phyloP scores from a whole-genome alignment of 148 eudicot species.

The Tetragonia tetragonoides region DNA sequence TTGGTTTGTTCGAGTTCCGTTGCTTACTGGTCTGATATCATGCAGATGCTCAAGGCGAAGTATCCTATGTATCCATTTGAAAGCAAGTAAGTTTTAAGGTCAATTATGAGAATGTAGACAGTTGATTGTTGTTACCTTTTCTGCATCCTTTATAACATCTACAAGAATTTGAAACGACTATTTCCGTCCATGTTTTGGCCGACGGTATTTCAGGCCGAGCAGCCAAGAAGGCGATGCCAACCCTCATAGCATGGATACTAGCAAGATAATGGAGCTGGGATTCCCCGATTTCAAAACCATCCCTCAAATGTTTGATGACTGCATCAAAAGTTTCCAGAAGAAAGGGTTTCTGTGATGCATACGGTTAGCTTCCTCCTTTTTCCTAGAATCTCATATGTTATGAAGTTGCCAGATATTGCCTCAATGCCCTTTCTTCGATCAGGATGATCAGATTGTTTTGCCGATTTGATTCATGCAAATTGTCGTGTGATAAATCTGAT shows the following conservation, averaged over 20 bases:
- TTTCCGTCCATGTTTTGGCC: neutral
- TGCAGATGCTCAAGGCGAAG: conserved; percentile 55
- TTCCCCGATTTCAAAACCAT: conserved; percentile 57
- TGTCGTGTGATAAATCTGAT: too few species aligned
- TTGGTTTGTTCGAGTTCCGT: conserved; percentile 62
- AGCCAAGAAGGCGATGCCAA: conserved; percentile 47
- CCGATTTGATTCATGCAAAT: too few species aligned
- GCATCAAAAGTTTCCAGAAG: conserved; percentile 64
- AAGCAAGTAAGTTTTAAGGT: conserved; percentile 41
- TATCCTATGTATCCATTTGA: conserved; percentile 65
- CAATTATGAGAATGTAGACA: neutral
- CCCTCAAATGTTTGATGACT: conserved; percentile 74
- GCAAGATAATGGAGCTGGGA: conserved; percentile 61
- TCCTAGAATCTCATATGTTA: neutral
- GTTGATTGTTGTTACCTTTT: neutral
- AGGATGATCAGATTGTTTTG: too few species aligned
- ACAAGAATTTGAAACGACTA: neutral
- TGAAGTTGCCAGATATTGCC: neutral
- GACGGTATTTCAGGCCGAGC: conserved; percentile 32
- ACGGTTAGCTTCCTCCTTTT: neutral
- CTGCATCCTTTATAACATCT: neutral
- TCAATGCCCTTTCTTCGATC: neutral
- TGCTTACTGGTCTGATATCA: conserved; percentile 59
- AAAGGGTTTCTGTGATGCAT: conserved; percentile 39
- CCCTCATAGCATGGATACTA: conserved; percentile 62